These are phyloP conservation scores for Beta corolliflora DNA, from an alignment of 179 eudicot species.

Conservation along the genomic window DNA sequence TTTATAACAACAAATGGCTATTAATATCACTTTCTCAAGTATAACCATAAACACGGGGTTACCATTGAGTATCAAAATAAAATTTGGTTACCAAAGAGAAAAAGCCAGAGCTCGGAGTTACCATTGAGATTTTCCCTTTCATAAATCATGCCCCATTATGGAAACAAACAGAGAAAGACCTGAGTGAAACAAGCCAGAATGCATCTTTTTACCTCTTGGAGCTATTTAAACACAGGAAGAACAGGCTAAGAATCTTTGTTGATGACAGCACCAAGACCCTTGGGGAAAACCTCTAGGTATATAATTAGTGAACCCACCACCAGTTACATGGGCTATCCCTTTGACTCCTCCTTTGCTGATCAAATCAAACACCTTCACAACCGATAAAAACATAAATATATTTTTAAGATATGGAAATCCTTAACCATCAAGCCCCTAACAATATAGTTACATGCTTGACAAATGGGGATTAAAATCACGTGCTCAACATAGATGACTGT, in stretches of 20 bases:
- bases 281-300: conserved; percentile 84
- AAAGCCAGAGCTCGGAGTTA: no score
- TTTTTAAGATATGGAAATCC: neutral
- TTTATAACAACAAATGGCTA: no score
- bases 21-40: no score
- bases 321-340: conserved; percentile 95
- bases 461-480: conserved; percentile 38
- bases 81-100: no score
- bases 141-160: neutral
- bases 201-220: conserved; percentile 62
- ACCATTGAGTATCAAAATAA: no score
- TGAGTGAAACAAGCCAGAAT: neutral
- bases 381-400: neutral
- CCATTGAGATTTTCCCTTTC: no score
- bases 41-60: no score
- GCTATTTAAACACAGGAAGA: conserved; percentile 92
- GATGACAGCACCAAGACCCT: conserved; percentile 88
- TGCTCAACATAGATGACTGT: conserved; percentile 93
- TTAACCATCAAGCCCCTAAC: neutral
- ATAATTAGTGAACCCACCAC: conserved; percentile 95
- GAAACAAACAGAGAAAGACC: no score
- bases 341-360: conserved; percentile 87
- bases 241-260: conserved; percentile 66
- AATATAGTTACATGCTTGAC: neutral
- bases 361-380: conserved; percentile 69